Evolutionary conservation across 257 asterid genomes (phyloP), one percentile per base, ranked within the genome.

Genomic region (Verbena officinalis): DNA sequence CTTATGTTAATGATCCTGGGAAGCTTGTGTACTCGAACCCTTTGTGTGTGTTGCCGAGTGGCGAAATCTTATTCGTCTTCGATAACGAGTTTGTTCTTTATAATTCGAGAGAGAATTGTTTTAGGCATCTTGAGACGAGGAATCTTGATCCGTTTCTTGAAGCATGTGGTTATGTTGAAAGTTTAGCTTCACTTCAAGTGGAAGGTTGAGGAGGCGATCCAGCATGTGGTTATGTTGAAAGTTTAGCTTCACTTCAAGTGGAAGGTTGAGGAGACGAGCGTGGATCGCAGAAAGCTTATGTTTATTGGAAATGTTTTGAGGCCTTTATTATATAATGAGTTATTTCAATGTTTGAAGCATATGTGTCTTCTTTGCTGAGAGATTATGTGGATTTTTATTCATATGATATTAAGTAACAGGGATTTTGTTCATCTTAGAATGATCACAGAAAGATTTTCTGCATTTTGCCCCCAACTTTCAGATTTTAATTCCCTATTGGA

Each of bases 161-260:
- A 22, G 84, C 75, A 2, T 77, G 71, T 40, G 30, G 54, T 36
- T 85, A 75, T 63, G 45, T 75, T 33, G 86, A 85, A 71, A 83
- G 81, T 62, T 73, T 85, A 7, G 77, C 78, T 72, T 77, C 79
- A 7, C 78, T 79, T 65, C 31, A 17, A 30, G 46, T 30, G 45
- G 58, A 40, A 22, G 56, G 9, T 8, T 17, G 34, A 27, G 57
- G 43, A 30, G 46, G 9, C 17, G 15, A 17, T 4, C 9, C 21
- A 22, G 84, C 75, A 2, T 77, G 71, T 40, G 30, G 54, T 36
- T 85, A 75, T 63, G 45, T 75, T 33, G 86, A 85, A 71, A 83
- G 81, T 62, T 73, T 85, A 7, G 77, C 78, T 72, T 77, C 79
- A 7, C 78, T 79, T 65, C 31, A 17, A 30, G 46, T 30, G 45